These are phyloP conservation scores for Meira nashicola DNA, from an alignment of 1,284 basidiomycete genomes.

Conservation along the genomic window DNA sequence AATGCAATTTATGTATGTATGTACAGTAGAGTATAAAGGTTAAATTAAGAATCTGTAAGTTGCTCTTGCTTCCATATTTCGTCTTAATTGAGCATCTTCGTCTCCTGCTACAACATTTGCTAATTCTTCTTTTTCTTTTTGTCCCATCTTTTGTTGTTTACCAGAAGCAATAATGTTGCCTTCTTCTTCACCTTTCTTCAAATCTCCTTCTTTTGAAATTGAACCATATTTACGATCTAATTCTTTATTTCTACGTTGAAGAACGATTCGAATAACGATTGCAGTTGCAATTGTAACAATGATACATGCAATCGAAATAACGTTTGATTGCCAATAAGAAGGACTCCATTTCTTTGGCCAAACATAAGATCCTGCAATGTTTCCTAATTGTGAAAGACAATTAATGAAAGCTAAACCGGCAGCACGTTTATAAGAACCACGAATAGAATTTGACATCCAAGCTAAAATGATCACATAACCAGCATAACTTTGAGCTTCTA, in stretches of 20 bases:
- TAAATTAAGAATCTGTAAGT: too few relatives aligned
- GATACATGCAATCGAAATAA: slow-evolving; percentile 26
- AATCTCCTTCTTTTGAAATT: slow-evolving; percentile 15
- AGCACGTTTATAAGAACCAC: slow-evolving; percentile 34
- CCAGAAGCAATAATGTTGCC: background rate
- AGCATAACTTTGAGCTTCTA: slow-evolving; percentile 28
- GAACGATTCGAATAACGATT: slow-evolving; percentile 24
- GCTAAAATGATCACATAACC: slow-evolving; percentile 31
- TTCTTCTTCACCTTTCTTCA: background rate
- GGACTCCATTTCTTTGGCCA: slow-evolving; percentile 35
- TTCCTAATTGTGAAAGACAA: slow-evolving; percentile 55
- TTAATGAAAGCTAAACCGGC: slow-evolving; percentile 47
- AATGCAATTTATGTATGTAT: too few relatives aligned
- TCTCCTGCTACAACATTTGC: too few relatives aligned
- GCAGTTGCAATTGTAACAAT: slow-evolving; percentile 27
- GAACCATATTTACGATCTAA: slow-evolving; percentile 34
- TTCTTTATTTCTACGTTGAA: slow-evolving; percentile 25
- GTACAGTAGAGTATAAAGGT: too few relatives aligned
- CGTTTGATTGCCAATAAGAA: slow-evolving; percentile 35
- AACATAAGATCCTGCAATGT: slow-evolving; percentile 50
- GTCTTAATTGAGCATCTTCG: too few relatives aligned
- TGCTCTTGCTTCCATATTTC: too few relatives aligned
- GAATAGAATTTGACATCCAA: slow-evolving; percentile 34
- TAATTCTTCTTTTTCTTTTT: too few relatives aligned
- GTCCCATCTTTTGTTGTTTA: too few relatives aligned